Evolutionary conservation across 192 early-diverging fungal genomes (phyloP).

Genomic region (Backusella psychrophila): DNA sequence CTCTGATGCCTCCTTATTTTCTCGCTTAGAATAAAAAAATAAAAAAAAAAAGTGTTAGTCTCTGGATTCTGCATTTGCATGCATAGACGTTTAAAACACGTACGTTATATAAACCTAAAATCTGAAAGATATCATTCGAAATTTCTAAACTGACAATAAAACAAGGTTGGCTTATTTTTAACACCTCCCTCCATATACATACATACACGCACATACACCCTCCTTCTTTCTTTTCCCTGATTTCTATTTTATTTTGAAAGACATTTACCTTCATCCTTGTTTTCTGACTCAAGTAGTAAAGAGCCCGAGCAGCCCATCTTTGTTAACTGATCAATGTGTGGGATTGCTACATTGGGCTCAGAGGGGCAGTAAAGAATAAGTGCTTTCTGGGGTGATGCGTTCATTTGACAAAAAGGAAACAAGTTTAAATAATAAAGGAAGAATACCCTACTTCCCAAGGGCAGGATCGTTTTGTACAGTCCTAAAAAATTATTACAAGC

Average conservation of each 20-base stretch:
- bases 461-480: background rate
- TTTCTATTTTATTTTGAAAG: background rate
- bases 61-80: background rate
- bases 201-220: background rate
- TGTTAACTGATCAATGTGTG: background rate
- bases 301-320: slow-evolving; percentile 3
- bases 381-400: slow-evolving; percentile 6
- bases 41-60: slow-evolving; percentile 1
- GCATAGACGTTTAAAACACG: background rate
- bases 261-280: background rate
- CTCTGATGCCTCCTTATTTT: background rate
- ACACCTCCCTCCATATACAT: background rate
- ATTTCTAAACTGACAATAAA: background rate
- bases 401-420: background rate
- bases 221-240: background rate
- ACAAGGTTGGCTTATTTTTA: background rate
- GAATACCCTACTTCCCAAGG: background rate
- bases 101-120: background rate
- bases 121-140: background rate
- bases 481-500: background rate
- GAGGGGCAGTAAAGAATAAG: slow-evolving; percentile 3
- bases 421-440: background rate
- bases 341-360: background rate
- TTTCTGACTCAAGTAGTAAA: background rate
- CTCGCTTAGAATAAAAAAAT: background rate